These are phyloP conservation scores for Typha latifolia DNA, from an alignment of 176 grass and related monocot genomes.

Conservation along the genomic window DNA sequence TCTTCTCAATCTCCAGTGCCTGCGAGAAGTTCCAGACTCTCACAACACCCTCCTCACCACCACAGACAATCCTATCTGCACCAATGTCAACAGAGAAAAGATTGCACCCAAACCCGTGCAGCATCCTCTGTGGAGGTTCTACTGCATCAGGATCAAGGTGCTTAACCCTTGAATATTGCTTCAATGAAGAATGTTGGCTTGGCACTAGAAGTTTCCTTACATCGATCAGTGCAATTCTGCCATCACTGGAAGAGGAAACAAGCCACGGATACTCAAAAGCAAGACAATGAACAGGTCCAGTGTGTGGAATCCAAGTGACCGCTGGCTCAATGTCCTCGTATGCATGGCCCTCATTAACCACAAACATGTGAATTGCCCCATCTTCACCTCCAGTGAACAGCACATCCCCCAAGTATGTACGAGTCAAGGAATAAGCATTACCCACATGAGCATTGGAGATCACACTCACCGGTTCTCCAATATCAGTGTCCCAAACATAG, in stretches of 20 bases:
- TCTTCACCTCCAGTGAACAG: constrained; percentile 89
- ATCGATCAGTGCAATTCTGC: constrained; percentile 74
- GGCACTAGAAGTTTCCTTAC: constrained; percentile 57
- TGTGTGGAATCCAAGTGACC: constrained; percentile 82
- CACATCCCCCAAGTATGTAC: constrained; percentile 45
- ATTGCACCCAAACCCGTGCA: constrained; percentile 78
- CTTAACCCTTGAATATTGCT: constrained; percentile 24
- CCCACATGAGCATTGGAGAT: constrained; percentile 68
- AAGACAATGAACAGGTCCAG: constrained; percentile 64
- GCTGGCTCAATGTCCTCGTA: constrained; percentile 52
- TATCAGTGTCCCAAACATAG: constrained; percentile 74
- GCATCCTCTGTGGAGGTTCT: constrained; percentile 80
- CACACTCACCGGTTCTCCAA: constrained; percentile 36
- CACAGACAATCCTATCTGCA: constrained; percentile 80
- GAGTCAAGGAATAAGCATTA: constrained; percentile 56
- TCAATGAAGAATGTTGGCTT: constrained; percentile 17
- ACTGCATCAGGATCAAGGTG: constrained; percentile 31
- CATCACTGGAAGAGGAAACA: constrained; percentile 73
- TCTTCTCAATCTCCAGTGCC: constrained; percentile 78
- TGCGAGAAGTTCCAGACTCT: constrained; percentile 93
- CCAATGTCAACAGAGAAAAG: constrained; percentile 67
- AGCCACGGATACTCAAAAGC: constrained; percentile 97
- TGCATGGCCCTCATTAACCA: constrained; percentile 25
- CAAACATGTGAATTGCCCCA: constrained; percentile 62
- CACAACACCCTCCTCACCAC: constrained; percentile 70